Evolutionary conservation across 2,329 filamentous ascomycete species (phyloP).

Genomic region (Apiospora hydei): DNA sequence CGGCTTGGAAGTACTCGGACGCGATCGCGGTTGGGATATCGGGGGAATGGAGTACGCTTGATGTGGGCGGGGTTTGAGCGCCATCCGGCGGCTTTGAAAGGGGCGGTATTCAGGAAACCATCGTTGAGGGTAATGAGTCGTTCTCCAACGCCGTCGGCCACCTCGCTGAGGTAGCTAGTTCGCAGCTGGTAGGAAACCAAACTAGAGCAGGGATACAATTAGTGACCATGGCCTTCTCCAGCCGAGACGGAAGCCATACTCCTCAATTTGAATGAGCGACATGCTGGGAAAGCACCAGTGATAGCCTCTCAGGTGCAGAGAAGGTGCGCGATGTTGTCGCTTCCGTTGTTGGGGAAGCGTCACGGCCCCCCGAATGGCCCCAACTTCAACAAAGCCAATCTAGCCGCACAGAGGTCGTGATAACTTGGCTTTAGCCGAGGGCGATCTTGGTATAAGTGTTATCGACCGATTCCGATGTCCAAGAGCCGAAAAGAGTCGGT

Average conservation of each 20-base stretch:
- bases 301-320: background rate
- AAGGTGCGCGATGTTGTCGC: background rate
- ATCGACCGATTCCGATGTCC: conserved; percentile 5
- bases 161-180: conserved; percentile 79
- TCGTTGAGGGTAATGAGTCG: conserved; percentile 84
- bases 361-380: background rate
- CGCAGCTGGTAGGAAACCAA: conserved; percentile 85
- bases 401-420: background rate
- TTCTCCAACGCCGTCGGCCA: conserved; percentile 85
- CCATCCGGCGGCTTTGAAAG: conserved; percentile 87
- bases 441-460: background rate
- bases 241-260: conserved; percentile 41
- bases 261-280: conserved; percentile 54
- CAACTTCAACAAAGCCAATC: background rate
- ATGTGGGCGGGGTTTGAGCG: conserved; percentile 75
- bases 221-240: background rate
- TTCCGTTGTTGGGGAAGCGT: background rate
- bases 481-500: conserved; percentile 12
- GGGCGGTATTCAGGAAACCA: conserved; percentile 77
- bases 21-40: conserved; percentile 84
- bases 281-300: conserved; percentile 36
- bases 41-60: conserved; percentile 85
- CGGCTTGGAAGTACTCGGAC: conserved; percentile 81
- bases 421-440: background rate
- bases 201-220: conserved; percentile 49